Evolutionary conservation across 495 filamentous ascomycete genomes (phyloP).

Genomic region (Lophiotrema nucula): DNA sequence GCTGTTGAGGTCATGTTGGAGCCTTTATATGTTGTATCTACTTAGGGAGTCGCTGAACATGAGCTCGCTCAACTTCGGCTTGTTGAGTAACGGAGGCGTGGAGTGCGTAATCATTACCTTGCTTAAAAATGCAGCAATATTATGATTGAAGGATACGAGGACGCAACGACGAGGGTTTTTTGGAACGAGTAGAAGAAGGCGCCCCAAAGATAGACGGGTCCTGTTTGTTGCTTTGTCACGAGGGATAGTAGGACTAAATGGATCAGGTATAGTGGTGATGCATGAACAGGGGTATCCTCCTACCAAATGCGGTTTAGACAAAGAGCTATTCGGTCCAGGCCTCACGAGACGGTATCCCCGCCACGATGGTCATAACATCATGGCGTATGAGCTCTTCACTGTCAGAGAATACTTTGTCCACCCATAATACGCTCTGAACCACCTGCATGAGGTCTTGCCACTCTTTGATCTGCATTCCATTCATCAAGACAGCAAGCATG

Average conservation of each 20-base stretch:
- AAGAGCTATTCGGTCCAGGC: background rate
- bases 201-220: too few relatives aligned
- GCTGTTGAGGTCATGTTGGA: background rate
- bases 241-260: background rate
- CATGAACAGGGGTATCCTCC: conserved; percentile 1
- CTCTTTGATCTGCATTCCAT: conserved; percentile 5
- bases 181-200: too few relatives aligned
- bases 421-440: conserved; percentile 12
- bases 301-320: background rate
- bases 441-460: conserved; percentile 10
- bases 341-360: background rate
- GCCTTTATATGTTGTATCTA: background rate
- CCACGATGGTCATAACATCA: conserved; percentile 4
- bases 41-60: background rate
- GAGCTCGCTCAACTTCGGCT: background rate
- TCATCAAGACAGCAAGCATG: conserved; percentile 15
- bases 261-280: background rate
- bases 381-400: conserved; percentile 1
- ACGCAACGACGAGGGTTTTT: too few relatives aligned
- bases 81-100: background rate
- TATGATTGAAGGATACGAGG: too few relatives aligned
- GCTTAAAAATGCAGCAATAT: background rate
- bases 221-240: too few relatives aligned
- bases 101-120: background rate
- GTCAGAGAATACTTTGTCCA: conserved; percentile 4